phyloP scores from a whole-genome alignment of 805 yeast species.

The Maudiozyma barnettii region DNA sequence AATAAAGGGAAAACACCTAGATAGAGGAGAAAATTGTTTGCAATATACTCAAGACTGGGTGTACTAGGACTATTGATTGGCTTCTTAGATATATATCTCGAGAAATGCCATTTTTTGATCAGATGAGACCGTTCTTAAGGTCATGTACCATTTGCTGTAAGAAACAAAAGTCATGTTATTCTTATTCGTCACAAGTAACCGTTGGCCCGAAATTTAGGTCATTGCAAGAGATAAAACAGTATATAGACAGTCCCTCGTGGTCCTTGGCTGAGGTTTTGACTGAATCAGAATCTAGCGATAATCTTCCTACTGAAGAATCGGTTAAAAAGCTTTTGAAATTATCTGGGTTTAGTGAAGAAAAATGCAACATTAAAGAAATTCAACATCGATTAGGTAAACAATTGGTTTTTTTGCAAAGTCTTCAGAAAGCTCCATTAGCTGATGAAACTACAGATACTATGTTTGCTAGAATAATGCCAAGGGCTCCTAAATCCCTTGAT shows the following conservation, averaged over 20 bases:
- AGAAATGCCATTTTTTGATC: too few species aligned
- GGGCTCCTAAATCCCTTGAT: constrained; percentile 21
- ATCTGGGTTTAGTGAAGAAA: constrained; percentile 37
- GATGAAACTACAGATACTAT: background rate
- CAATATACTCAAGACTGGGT: too few species aligned
- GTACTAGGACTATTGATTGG: too few species aligned
- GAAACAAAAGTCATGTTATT: too few species aligned
- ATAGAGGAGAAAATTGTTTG: too few species aligned
- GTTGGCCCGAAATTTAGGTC: background rate
- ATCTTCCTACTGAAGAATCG: constrained; percentile 1
- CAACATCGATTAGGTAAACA: constrained; percentile 35
- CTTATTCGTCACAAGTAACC: too few species aligned
- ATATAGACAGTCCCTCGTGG: constrained; percentile 1
- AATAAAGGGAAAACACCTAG: too few species aligned
- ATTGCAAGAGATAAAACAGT: background rate
- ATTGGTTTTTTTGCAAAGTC: constrained; percentile 39
- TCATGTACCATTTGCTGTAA: too few species aligned
- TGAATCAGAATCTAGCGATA: background rate
- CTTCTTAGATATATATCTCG: too few species aligned
- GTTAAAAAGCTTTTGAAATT: constrained; percentile 33
- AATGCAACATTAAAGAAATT: constrained; percentile 25
- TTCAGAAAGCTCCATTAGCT: constrained; percentile 28
- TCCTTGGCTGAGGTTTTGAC: background rate
- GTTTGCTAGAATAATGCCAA: constrained; percentile 24
- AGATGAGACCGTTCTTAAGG: too few species aligned